Evolutionary conservation across 2,329 filamentous ascomycete species (phyloP), one percentile per base, ranked within the genome.

Genomic region (Didymella keratinophila): DNA sequence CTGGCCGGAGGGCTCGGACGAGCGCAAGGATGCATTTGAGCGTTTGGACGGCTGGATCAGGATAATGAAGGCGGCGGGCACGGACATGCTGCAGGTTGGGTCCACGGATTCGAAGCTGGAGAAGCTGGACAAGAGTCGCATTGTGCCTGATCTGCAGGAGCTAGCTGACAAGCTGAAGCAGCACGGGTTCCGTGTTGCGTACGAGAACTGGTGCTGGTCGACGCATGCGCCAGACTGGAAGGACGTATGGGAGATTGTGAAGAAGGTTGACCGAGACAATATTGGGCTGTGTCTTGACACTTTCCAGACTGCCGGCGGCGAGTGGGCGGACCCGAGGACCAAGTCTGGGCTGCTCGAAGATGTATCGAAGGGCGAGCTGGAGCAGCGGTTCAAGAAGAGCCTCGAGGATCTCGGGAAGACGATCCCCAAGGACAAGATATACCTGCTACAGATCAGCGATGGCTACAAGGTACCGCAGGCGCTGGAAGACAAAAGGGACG

Each of bases 151-250:
- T 65, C 80, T 93, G 0, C 81, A 81, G 1, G 81, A 87, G 56
- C 78, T 93, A 39, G 67, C 65, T 27, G 68, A 69, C 28, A 76
- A 89, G 50, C 80, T 90, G 1, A 83, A 83, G 0, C 71, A 80
- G 21, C 81, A 85, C 45, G 81, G 82, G 0, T 85, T 87, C 71
- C 82, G 84, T 7, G 78, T 93, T 18, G 89, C 89, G 0, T 93
- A 93, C 65, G 90, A 93, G 76, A 92, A 93, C 70, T 93, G 89
- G 89, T 92, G 89, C 76, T 93, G 90, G 90, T 87, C 87, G 0
- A 91, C 89, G 0, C 84, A 87, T 47, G 88, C 89, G 0, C 84
- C 87, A 0, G 81, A 78, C 1, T 94, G 90, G 90, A 84, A 83
- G 62, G 82, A 87, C 47, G 87, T 88, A 0, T 93, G 89, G 88